Base-by-base conservation (phyloP, 257 asterid genomes). In the Jacaranda copaia region DNA sequence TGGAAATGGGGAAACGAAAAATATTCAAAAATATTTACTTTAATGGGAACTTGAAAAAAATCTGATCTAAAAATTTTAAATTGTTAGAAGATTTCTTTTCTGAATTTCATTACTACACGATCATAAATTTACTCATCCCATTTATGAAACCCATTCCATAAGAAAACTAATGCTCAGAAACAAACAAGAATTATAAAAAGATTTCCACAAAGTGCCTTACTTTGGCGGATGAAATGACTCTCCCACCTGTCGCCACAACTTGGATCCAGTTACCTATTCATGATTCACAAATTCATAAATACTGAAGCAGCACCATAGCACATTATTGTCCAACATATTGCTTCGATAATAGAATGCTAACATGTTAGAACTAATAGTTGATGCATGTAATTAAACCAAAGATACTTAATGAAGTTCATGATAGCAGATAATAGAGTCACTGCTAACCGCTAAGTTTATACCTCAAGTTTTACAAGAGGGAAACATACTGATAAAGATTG, bases 161-260 rank as follows among this genome's bases (percentile, higher is more conserved):
- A 13, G 66, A 8, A 45, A 18, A 62, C 40, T 4, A 52, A 43
- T 8, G 9, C 52, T n/a, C 18, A 42, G 55, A 56, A 43, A 55
- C 45, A 9, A 70, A 60, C 35, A 56, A 53, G 12, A 19, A 66
- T 6, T 3, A 6, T n/a, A 15, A 11, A 45, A 36, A 3, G 66
- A 35, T 18, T 36, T 73, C 65, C 20, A 42, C 6, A 25, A 71
- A 74, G 74, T 19, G 38, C 49, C 97, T 85, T 85, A 95, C 99
- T 95, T 93, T 77, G 99, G 97, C 83, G 99, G 99, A 75, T 93
- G 92, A 73, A 95, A 95, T 13, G 96, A 95, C 82, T 95, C 99
- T 68, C 99, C 99, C 43, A 95, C 92, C 88, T 92, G 98, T 83
- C 97, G 81, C 99, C 99, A 95, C 90, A 92, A 82, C 90, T 95